A percentile compares a stretch with the other conserved stretches of the same genome.
Conservation (phyloP, 768 basidiomycete genomes). For the Xerocomellus amylosporus region DNA sequence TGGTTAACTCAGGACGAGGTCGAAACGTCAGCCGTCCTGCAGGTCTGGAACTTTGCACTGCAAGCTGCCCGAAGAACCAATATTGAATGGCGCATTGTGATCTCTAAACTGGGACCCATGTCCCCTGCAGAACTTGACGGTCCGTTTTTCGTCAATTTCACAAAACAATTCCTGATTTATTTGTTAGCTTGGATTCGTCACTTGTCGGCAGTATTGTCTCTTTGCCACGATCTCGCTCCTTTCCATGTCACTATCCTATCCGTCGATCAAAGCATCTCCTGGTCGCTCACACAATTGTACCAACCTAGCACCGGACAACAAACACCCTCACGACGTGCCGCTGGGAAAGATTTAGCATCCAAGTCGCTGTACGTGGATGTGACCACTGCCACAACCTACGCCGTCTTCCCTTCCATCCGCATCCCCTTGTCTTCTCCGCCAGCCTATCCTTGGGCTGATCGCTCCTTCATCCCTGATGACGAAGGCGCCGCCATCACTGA, state of each 20-base stretch:
- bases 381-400: slow-evolving; percentile 45
- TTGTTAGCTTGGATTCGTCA: slow-evolving; percentile 63
- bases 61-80: slow-evolving; percentile 61
- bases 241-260: slow-evolving; percentile 61
- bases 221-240: slow-evolving; percentile 43
- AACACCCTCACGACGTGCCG: slow-evolving; percentile 27
- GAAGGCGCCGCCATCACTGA: slow-evolving; percentile 24
- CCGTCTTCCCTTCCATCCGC: slow-evolving; percentile 41
- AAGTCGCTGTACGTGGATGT: slow-evolving; percentile 34
- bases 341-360: slow-evolving; percentile 31
- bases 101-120: slow-evolving; percentile 68
- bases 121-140: slow-evolving; percentile 59
- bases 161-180: slow-evolving; percentile 3
- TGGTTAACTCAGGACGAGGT: slow-evolving; percentile 57
- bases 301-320: slow-evolving; percentile 19
- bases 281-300: slow-evolving; percentile 49
- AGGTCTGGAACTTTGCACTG: slow-evolving; percentile 69
- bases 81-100: slow-evolving; percentile 77
- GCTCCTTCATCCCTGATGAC: slow-evolving; percentile 35
- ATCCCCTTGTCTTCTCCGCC: slow-evolving; percentile 44
- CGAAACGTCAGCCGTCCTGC: slow-evolving; percentile 48
- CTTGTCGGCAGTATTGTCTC: slow-evolving; percentile 41
- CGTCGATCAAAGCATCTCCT: slow-evolving; percentile 56
- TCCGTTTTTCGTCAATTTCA: slow-evolving; percentile 33
- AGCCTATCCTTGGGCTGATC: slow-evolving; percentile 22